Percentiles rank a stretch among this genome's conserved stretches.
phyloP scores from a whole-genome alignment of 176 grass and related monocot genomes.

The Lolium multiflorum region DNA sequence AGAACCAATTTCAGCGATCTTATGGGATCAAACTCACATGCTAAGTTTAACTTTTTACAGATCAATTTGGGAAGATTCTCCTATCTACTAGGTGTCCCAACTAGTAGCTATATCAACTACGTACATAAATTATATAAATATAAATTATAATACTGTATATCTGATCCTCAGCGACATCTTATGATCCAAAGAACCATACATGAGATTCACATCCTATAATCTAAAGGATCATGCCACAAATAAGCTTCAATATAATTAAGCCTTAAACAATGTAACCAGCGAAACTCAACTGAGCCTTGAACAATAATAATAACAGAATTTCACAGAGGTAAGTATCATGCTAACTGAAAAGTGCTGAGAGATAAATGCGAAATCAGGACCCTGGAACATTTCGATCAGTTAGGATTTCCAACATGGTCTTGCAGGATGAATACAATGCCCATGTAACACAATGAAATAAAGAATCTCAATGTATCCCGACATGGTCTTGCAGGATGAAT shows the following conservation, averaged over 20 bases:
- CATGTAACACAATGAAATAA: neutral
- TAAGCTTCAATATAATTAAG: neutral
- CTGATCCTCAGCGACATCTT: neutral
- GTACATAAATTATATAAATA: neutral
- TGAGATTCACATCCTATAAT: too few species aligned
- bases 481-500: too few species aligned
- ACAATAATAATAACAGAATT: constrained; percentile 21
- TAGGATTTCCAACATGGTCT: neutral
- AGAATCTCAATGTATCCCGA: too few species aligned
- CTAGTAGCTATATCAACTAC: neutral
- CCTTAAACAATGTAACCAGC: neutral
- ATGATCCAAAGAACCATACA: neutral
- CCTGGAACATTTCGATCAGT: neutral
- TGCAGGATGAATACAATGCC: neutral
- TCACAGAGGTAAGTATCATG: neutral
- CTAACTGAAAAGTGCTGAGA: neutral
- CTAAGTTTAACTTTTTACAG: neutral
- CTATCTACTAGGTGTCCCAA: constrained; percentile 1
- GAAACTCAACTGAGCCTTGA: neutral
- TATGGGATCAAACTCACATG: constrained; percentile 8
- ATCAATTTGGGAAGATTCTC: neutral
- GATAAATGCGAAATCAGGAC: too few species aligned
- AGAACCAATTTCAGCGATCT: constrained; percentile 2
- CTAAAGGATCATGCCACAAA: too few species aligned
- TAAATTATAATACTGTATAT: too few species aligned